phyloP scores from a whole-genome alignment of 768 basidiomycete species.

The Heimioporus sp. region DNA sequence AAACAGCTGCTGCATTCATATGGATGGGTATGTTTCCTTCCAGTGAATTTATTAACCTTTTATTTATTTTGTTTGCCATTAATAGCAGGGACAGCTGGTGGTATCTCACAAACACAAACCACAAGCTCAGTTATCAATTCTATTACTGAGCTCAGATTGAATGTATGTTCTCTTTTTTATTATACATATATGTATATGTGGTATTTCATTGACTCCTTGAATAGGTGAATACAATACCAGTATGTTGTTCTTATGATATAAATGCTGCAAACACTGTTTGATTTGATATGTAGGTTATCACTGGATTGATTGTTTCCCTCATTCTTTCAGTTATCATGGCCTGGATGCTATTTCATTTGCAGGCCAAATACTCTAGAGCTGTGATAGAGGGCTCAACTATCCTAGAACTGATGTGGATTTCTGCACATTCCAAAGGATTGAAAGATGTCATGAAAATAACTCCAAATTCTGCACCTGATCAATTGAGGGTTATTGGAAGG shows the following conservation, averaged over 20 bases:
- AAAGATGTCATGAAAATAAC: not conserved
- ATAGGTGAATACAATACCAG: not conserved
- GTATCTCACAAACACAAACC: not conserved
- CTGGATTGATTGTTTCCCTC: not conserved
- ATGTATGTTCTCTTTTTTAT: not conserved
- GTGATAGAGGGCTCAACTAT: not conserved
- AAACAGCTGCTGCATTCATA: not conserved
- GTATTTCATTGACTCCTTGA: not conserved
- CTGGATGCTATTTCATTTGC: not conserved
- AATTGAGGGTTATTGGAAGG: not conserved
- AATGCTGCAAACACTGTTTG: not conserved
- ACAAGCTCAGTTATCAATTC: not conserved
- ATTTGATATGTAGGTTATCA: not conserved
- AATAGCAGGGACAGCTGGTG: not conserved
- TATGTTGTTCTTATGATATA: not conserved
- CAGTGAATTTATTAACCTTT: no score
- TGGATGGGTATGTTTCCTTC: slow-evolving; percentile 6
- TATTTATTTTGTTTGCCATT: not conserved
- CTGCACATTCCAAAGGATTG: not conserved
- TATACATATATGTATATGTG: no score
- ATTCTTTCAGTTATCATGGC: not conserved
- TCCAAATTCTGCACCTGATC: not conserved
- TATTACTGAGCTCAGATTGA: not conserved
- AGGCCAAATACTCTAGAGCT: not conserved
- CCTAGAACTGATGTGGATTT: not conserved